Conservation (phyloP, 2,329 filamentous ascomycete genomes). For the Trichoderma citrinoviride region DNA sequence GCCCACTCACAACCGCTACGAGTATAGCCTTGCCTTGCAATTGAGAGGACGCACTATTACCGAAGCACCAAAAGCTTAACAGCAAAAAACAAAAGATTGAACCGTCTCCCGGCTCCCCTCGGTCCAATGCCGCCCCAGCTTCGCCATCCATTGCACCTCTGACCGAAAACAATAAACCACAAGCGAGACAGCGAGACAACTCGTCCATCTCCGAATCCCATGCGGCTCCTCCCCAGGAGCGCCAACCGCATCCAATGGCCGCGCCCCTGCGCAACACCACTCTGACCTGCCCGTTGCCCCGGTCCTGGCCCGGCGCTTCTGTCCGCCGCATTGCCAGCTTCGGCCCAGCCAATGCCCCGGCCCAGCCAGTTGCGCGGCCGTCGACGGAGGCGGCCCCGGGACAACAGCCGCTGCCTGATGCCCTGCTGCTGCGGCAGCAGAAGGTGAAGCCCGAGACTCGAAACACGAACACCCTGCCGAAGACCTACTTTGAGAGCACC, state of each 20-base stretch:
- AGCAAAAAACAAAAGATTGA: not conserved
- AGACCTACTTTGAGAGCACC: conserved; percentile 36
- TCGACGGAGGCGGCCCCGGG: not conserved
- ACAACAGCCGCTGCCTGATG: conserved; percentile 1
- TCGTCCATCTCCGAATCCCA: not conserved
- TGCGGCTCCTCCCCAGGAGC: conserved; percentile 22
- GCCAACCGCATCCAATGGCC: conserved; percentile 33
- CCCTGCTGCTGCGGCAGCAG: conserved; percentile 5
- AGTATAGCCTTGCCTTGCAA: conserved; percentile 7
- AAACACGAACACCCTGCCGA: conserved; percentile 21
- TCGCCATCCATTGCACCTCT: not conserved
- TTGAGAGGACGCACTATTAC: not conserved
- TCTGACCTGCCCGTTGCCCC: conserved; percentile 23
- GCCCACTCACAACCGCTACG: not conserved
- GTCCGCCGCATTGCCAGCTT: conserved; percentile 33
- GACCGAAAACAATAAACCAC: not conserved
- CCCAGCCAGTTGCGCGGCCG: conserved; percentile 28
- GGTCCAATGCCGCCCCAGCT: conserved; percentile 2
- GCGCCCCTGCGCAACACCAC: conserved; percentile 32
- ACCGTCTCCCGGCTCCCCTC: not conserved
- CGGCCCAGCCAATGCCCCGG: conserved; percentile 33
- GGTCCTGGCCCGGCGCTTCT: conserved; percentile 26
- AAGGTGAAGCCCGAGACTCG: conserved; percentile 18
- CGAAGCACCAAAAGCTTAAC: not conserved
- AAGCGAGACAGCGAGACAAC: not conserved